Evolutionary conservation across 768 basidiomycete species (phyloP).

Genomic region (Coprinopsis cinerea): DNA sequence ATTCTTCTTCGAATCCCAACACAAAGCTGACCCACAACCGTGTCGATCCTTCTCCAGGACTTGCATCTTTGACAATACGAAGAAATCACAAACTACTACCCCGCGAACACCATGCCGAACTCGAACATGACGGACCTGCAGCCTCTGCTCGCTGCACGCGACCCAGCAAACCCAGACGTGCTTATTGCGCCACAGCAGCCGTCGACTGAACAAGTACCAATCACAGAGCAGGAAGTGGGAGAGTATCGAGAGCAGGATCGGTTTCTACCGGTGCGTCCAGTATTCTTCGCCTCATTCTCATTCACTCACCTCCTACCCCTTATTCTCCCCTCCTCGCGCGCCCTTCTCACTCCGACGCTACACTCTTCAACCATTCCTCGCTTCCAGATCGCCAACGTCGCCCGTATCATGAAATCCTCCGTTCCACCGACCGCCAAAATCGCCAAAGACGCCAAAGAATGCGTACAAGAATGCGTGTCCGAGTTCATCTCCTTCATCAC

Average conservation of each 20-base stretch:
- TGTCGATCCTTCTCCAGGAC: too few relatives aligned
- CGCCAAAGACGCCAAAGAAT: slow-evolving; percentile 97
- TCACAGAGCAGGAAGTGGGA: slow-evolving; percentile 90
- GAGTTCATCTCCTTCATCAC: slow-evolving; percentile 99
- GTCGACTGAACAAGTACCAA: slow-evolving; percentile 50
- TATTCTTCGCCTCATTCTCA: slow-evolving; percentile 1
- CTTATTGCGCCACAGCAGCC: slow-evolving; percentile 32
- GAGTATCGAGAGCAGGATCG: slow-evolving; percentile 95
- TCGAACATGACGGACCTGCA: slow-evolving; percentile 35
- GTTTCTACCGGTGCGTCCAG: slow-evolving; percentile 73
- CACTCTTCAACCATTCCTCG: not conserved
- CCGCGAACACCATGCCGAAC: too few relatives aligned
- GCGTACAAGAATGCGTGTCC: slow-evolving; percentile 96
- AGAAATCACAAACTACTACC: too few relatives aligned
- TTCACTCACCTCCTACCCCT: not conserved
- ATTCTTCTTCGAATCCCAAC: too few relatives aligned
- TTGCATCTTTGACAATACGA: too few relatives aligned
- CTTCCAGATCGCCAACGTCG: slow-evolving; percentile 90
- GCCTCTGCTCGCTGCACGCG: slow-evolving; percentile 36
- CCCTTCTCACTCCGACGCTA: not conserved
- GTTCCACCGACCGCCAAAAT: slow-evolving; percentile 92
- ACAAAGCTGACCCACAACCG: too few relatives aligned
- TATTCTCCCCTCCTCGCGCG: not conserved
- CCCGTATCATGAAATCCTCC: slow-evolving; percentile 92
- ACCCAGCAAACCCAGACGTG: slow-evolving; percentile 27